These are phyloP conservation scores for Irpex sp. DNA, from an alignment of 1,284 basidiomycete genomes.

Conservation along the genomic window DNA sequence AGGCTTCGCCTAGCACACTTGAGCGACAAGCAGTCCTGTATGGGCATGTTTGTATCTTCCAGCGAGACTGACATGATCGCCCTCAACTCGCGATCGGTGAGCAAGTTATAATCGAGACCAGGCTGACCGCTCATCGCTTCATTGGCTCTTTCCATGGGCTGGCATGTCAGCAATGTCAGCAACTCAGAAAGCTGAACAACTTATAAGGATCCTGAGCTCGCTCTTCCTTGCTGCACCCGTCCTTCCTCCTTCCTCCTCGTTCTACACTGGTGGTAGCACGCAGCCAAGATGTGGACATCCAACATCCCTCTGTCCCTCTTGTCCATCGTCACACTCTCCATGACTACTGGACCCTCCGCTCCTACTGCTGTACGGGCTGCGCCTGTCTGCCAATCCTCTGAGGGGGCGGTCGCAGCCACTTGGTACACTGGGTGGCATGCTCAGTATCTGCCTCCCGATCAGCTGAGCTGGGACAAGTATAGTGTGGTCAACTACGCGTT, in stretches of 20 bases:
- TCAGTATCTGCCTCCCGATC: conserved; percentile 34
- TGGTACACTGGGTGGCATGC: conserved; percentile 62
- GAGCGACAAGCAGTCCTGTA: too few species aligned
- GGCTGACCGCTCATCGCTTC: not conserved
- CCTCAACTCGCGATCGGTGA: not conserved
- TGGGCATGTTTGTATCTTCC: too few species aligned
- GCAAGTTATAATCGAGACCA: not conserved
- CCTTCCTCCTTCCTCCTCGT: not conserved
- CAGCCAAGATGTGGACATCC: not conserved
- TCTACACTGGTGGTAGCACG: not conserved
- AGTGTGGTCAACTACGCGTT: conserved; percentile 54
- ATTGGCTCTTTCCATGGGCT: not conserved
- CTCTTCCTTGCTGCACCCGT: not conserved
- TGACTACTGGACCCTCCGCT: not conserved
- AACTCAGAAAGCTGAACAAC: not conserved
- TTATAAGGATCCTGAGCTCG: not conserved
- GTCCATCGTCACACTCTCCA: not conserved
- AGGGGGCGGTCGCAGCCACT: conserved; percentile 37
- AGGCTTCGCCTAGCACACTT: too few species aligned
- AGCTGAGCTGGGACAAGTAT: conserved; percentile 56
- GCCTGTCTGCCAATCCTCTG: conserved; percentile 22
- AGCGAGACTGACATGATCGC: too few species aligned
- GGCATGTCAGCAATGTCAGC: not conserved
- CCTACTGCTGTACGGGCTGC: conserved; percentile 21
- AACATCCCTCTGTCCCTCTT: not conserved